phyloP scores from a whole-genome alignment of 257 asterid species.

The Anisodus tanguticus region DNA sequence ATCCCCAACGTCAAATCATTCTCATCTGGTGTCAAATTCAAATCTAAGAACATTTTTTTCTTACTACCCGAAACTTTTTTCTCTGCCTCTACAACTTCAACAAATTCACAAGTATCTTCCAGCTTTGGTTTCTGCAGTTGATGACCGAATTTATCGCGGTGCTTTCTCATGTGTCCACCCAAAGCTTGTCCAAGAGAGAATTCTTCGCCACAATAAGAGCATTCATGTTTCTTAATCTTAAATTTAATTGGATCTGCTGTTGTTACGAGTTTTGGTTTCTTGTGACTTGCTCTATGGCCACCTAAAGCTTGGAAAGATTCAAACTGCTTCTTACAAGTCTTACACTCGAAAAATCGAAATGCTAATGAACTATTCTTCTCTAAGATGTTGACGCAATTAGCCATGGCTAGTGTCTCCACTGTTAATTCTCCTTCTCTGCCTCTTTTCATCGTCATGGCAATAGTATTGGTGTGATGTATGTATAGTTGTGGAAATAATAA shows the following conservation, averaged over 20 bases:
- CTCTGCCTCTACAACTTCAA: background rate
- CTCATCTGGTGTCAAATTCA: slow-evolving; percentile 41
- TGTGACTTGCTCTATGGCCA: slow-evolving; percentile 50
- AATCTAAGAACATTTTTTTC: slow-evolving; percentile 37
- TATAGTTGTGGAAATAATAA: background rate
- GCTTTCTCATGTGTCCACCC: slow-evolving; percentile 29
- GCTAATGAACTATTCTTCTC: background rate
- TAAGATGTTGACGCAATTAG: slow-evolving; percentile 25
- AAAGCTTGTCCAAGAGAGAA: slow-evolving; percentile 21
- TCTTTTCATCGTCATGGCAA: slow-evolving; percentile 17
- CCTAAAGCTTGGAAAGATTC: slow-evolving; percentile 46
- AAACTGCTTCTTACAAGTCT: slow-evolving; percentile 42
- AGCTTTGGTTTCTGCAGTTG: background rate
- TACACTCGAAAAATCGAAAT: slow-evolving; percentile 37
- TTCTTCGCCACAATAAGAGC: slow-evolving; percentile 2
- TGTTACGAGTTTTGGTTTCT: slow-evolving; percentile 28
- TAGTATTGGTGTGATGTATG: background rate
- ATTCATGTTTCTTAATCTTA: background rate
- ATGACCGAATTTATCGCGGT: background rate
- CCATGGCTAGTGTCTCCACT: slow-evolving; percentile 34
- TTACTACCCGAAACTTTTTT: background rate
- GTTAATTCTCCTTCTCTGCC: slow-evolving; percentile 19
- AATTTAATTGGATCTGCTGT: background rate
- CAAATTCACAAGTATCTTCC: background rate
- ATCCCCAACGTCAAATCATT: slow-evolving; percentile 35